Evolutionary conservation across 345 rosid genomes (phyloP).

Genomic region (Syzygium aqueum): DNA sequence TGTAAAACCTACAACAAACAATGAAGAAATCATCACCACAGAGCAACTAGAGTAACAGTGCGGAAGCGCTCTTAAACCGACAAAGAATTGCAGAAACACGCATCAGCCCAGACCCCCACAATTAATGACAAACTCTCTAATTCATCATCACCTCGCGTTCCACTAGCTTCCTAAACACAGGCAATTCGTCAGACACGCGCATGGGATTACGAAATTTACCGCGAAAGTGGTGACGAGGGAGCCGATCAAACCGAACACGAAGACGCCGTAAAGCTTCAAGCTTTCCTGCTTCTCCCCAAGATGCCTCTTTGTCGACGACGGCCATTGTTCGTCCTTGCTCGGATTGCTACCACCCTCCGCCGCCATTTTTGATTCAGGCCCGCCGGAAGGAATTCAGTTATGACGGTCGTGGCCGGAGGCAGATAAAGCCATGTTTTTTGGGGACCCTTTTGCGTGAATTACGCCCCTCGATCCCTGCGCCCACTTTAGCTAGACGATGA

Average conservation of each 20-base stretch:
- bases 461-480: not conserved
- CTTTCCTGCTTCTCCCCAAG: constrained; percentile 1
- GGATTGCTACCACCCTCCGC: not conserved
- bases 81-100: not conserved
- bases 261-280: constrained; percentile 7
- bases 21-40: not conserved
- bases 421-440: not conserved
- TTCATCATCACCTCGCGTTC: not conserved
- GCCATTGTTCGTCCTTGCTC: not conserved
- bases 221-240: constrained; percentile 9
- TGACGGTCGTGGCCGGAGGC: not conserved
- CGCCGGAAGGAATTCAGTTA: not conserved
- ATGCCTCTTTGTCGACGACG: not conserved
- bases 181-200: not conserved
- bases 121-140: not conserved
- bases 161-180: not conserved
- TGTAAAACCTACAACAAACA: constrained; percentile 54
- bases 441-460: not conserved
- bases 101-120: not conserved
- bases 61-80: not conserved
- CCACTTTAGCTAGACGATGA: not conserved
- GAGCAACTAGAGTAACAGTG: not conserved
- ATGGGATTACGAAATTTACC: not conserved
- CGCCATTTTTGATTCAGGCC: not conserved
- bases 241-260: constrained; percentile 8